Conservation (phyloP, 2,329 filamentous ascomycete genomes). For the Botrytis sinoallii region DNA sequence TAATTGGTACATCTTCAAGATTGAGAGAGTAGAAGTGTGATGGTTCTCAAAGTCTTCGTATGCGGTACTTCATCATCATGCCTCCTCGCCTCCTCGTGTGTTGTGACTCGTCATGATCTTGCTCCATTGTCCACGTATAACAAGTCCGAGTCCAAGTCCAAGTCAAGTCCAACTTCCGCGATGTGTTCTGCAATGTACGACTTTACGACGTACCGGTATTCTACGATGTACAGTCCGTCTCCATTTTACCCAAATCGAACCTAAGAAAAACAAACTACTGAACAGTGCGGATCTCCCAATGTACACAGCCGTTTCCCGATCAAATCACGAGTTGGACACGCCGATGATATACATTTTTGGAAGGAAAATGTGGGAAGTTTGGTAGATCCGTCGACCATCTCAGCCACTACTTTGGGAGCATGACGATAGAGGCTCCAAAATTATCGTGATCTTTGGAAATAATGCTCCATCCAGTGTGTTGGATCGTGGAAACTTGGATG, state of each 20-base stretch:
- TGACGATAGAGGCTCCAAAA: not conserved
- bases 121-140: not conserved
- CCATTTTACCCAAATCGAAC: not conserved
- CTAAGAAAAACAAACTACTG: constrained; percentile 16
- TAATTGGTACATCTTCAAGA: not conserved
- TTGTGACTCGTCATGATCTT: not conserved
- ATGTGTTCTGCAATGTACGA: not conserved
- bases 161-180: not conserved
- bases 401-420: not conserved
- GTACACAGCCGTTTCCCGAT: not conserved
- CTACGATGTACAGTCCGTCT: not conserved
- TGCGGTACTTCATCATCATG: not conserved
- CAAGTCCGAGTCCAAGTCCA: not conserved
- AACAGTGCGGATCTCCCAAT: constrained; percentile 18
- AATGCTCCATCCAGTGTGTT: not conserved
- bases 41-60: not conserved
- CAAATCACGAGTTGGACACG: not conserved
- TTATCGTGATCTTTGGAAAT: not conserved
- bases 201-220: not conserved
- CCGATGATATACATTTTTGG: not conserved
- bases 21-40: not conserved
- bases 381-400: not conserved
- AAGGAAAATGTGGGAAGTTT: not conserved
- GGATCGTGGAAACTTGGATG: not conserved
- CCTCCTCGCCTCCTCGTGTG: not conserved